Evolutionary conservation across 2,329 filamentous ascomycete genomes (phyloP).

Genomic region (Fusarium camptoceras): DNA sequence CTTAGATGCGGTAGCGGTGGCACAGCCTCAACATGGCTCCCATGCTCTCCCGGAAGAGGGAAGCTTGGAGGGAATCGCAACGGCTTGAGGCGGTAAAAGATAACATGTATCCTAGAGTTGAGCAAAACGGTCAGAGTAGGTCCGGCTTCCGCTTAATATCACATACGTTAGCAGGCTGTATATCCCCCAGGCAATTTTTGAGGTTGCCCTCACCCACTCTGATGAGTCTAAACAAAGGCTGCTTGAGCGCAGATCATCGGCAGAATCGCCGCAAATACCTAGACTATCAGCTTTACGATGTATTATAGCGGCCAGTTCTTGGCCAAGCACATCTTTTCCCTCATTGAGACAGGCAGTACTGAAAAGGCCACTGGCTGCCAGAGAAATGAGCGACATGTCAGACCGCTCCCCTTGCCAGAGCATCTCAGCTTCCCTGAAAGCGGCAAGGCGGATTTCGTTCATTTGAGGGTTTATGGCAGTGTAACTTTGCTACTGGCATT

Average conservation of each 20-base stretch:
- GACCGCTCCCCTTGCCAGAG: neutral
- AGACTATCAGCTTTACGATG: neutral
- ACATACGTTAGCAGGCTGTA: neutral
- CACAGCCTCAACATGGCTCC: no score
- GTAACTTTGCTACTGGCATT: neutral
- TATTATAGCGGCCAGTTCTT: neutral
- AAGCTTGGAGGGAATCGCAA: neutral
- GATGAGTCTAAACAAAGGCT: neutral
- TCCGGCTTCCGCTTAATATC: neutral
- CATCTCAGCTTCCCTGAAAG: neutral
- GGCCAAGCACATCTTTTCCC: neutral
- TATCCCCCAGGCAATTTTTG: neutral
- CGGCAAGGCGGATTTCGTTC: neutral
- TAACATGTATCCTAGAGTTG: neutral
- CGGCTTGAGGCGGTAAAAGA: neutral
- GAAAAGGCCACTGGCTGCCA: rapidly evolving
- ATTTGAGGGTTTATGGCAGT: neutral
- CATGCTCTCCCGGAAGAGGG: neutral
- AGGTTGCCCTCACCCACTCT: neutral
- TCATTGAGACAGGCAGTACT: neutral
- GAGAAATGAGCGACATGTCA: neutral
- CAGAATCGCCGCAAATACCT: neutral
- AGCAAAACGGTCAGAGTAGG: neutral
- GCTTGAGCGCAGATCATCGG: rapidly evolving
- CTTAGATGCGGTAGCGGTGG: neutral